Base-by-base conservation (phyloP, 257 asterid species). In the Nicotiana benthamiana region DNA sequence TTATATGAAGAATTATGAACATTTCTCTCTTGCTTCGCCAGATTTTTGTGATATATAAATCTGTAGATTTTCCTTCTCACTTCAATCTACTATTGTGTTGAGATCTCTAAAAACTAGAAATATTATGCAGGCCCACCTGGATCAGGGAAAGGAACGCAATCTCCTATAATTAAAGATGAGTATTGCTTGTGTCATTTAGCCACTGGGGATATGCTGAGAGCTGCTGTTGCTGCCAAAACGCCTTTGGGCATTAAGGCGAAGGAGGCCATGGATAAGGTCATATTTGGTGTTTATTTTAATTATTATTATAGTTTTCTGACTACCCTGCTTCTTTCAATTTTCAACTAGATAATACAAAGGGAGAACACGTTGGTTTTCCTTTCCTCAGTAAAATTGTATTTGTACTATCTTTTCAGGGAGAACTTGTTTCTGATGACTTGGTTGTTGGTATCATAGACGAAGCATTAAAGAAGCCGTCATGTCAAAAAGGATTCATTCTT, bases 181-280 rank as follows among this genome's bases (percentile, higher is more conserved):
- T 95, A 81, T 75, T 95, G 99, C 85, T 83, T 95, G 61, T 95
- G 99, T 89, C 99, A 95, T 89, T 85, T 95, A 85, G 99, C 99
- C 56, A 95, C 99, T 11, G 99, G 99, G 16, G 99, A 95, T 87
- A 95, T 95, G 99, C 90, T 95, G 84, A 89, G 99, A 87, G 97
- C 99, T 85, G 98, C 99, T 83, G 97, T 95, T 87, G 87, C 99
- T 79, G 95, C 97, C 83, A 93, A 95, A 90, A 92, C 97, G 46
- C 97, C 97, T 57, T 97, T 95, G 36, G 99, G 99, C 51, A 40
- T 93, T 13, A 90, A 93, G 87, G 99, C 99, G 66, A 95, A 95
- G 86, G 98, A 95, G 86, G 92, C 99, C 82, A 95, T 95, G 99
- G 99, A 95, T 7, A 93, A 93, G 96, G 99, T 92, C 60, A 68